Conservation (phyloP, 345 rosid genomes). For the Euphorbia peplus region DNA sequence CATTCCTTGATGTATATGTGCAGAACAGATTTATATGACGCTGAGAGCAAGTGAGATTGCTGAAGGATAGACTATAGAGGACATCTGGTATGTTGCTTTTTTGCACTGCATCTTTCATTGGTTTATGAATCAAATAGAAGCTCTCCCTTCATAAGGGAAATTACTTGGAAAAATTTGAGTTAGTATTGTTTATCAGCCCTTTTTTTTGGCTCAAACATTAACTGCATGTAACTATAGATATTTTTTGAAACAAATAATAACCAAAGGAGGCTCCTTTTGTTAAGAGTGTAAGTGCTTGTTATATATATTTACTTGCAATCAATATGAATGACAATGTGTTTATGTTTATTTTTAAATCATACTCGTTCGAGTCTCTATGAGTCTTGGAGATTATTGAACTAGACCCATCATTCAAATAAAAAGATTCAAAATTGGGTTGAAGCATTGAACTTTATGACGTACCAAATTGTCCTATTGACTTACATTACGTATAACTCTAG, state of each 20-base stretch:
- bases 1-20: constrained; percentile 33
- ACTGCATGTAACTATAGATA: neutral
- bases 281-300: neutral
- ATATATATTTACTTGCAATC: neutral
- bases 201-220: neutral
- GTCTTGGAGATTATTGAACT: too few species aligned
- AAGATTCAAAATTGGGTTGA: too few species aligned
- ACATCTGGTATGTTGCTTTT: neutral
- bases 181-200: neutral
- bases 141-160: neutral
- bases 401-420: too few species aligned
- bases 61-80: neutral
- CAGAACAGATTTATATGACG: constrained; percentile 18
- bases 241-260: neutral
- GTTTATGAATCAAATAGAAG: neutral
- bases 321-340: neutral
- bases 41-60: constrained; percentile 11
- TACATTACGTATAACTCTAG: too few species aligned
- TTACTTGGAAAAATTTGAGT: neutral
- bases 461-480: too few species aligned
- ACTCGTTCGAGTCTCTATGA: too few species aligned
- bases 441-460: too few species aligned
- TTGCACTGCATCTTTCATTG: neutral
- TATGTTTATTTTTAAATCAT: too few species aligned
- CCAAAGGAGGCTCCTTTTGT: neutral